These are phyloP conservation scores for Penicillium sp. DNA, from an alignment of 2,329 filamentous ascomycete genomes.

Conservation along the genomic window DNA sequence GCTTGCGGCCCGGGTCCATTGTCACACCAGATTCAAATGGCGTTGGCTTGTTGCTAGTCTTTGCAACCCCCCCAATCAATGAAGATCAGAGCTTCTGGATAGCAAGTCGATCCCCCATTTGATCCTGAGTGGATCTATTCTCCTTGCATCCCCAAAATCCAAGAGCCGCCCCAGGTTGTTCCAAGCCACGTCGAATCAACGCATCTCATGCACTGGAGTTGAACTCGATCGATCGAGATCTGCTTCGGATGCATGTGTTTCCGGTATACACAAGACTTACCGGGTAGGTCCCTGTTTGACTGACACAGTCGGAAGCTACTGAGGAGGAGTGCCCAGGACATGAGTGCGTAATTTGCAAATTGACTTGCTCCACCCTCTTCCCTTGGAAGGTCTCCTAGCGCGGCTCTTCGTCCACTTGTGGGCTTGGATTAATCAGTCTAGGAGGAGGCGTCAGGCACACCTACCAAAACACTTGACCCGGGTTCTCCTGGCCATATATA, in stretches of 20 bases:
- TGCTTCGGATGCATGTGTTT: constrained; percentile 4
- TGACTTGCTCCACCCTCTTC: constrained; percentile 15
- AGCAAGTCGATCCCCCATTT: constrained; percentile 6
- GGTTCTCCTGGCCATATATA: constrained; percentile 17
- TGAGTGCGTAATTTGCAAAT: constrained; percentile 13
- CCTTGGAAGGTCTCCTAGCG: constrained; percentile 20
- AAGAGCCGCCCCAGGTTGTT: constrained; percentile 14
- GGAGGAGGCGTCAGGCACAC: constrained; percentile 25
- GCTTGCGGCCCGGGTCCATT: constrained; percentile 3
- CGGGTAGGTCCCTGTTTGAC: constrained; percentile 7
- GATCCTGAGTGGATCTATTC: constrained; percentile 11
- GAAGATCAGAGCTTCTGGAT: constrained; percentile 16
- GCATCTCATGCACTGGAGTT: constrained; percentile 7
- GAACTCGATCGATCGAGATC: constrained; percentile 25
- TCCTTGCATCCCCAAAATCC: constrained; percentile 5
- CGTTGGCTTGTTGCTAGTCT: neutral
- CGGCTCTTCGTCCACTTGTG: constrained; percentile 27
- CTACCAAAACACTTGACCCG: constrained; percentile 12
- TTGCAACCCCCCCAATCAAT: constrained; percentile 2
- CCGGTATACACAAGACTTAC: constrained; percentile 3
- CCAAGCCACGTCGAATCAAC: constrained; percentile 14
- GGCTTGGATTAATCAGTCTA: constrained; percentile 16
- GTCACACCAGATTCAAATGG: constrained; percentile 15
- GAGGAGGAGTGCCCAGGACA: constrained; percentile 9
- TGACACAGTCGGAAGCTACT: constrained; percentile 13